Conservation (phyloP, 2,329 filamentous ascomycete genomes). For the Fusarium veterinarium region DNA sequence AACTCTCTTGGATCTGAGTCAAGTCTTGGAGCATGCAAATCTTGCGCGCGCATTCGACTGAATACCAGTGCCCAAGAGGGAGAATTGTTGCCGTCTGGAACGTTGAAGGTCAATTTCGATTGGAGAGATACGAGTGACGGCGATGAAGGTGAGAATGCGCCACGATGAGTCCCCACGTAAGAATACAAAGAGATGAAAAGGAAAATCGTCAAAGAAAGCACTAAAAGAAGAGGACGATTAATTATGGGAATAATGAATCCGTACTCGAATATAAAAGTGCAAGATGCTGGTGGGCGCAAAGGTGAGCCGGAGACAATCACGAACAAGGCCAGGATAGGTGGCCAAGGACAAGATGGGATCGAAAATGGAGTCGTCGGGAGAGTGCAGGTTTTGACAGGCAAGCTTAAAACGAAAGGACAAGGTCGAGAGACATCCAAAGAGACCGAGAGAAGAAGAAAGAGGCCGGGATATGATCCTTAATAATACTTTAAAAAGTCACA, state of each 20-base stretch:
- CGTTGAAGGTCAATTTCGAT: slow-evolving; percentile 12
- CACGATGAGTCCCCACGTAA: not conserved
- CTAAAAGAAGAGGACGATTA: not conserved
- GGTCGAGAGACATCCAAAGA: slow-evolving; percentile 11
- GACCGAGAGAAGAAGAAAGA: slow-evolving; percentile 1
- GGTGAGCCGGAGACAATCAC: slow-evolving; percentile 33
- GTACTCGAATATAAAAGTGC: slow-evolving; percentile 19
- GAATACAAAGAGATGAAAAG: not conserved
- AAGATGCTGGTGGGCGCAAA: slow-evolving; percentile 29
- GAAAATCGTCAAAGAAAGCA: not conserved
- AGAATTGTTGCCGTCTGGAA: slow-evolving; percentile 19
- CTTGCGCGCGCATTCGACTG: slow-evolving; percentile 5
- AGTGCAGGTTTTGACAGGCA: slow-evolving; percentile 10
- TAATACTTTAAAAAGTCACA: slow-evolving; percentile 28
- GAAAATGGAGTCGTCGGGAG: slow-evolving; percentile 20
- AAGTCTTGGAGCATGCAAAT: slow-evolving; percentile 15
- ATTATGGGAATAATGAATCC: not conserved
- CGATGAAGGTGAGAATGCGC: slow-evolving; percentile 17
- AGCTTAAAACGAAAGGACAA: slow-evolving; percentile 3
- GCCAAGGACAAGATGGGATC: slow-evolving; percentile 10
- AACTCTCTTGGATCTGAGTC: slow-evolving; percentile 26
- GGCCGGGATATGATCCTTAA: slow-evolving; percentile 38
- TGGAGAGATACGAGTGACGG: slow-evolving; percentile 1
- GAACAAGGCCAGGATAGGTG: slow-evolving; percentile 11
- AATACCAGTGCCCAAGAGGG: slow-evolving; percentile 30